Percentiles rank a stretch among this genome's conserved stretches.
These are phyloP conservation scores for Diaporthe helianthi DNA, from an alignment of 2,329 filamentous ascomycete genomes.

Conservation along the genomic window DNA sequence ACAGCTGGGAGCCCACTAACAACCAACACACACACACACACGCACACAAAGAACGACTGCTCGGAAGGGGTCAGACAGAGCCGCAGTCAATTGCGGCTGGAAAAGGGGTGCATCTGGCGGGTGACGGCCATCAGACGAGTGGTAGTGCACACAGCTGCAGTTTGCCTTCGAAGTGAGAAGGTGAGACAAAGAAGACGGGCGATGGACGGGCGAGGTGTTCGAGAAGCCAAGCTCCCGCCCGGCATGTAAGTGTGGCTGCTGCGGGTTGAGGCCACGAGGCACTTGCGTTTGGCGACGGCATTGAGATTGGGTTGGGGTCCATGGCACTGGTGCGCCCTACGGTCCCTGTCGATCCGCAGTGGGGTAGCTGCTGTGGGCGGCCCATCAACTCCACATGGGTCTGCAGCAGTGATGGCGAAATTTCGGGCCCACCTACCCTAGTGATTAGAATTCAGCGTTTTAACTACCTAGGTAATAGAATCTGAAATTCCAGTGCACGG, in stretches of 20 bases:
- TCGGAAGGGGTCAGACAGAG: not conserved
- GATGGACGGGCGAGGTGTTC: conserved; percentile 3
- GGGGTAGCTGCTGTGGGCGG: not conserved
- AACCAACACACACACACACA: not conserved
- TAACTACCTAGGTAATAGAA: too few species aligned
- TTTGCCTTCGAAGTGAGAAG: not conserved
- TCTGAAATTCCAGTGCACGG: too few species aligned
- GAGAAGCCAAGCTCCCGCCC: not conserved
- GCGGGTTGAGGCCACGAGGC: conserved; percentile 27
- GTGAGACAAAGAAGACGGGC: not conserved
- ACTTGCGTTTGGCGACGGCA: conserved; percentile 18
- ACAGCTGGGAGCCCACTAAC: conserved; percentile 13
- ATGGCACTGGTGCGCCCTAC: too few species aligned
- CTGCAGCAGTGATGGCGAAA: not conserved
- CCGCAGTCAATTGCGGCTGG: conserved; percentile 24
- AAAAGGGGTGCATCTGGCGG: conserved; percentile 2
- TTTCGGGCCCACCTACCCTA: too few species aligned
- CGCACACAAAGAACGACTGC: not conserved
- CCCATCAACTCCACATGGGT: not conserved
- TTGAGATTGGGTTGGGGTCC: not conserved
- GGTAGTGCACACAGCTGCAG: not conserved
- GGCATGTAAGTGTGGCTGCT: not conserved
- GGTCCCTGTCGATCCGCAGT: conserved; percentile 19
- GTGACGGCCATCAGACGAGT: not conserved
- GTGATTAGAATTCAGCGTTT: not conserved